phyloP scores from a whole-genome alignment of 2,329 filamentous ascomycete species.

The Akanthomyces muscarius region DNA sequence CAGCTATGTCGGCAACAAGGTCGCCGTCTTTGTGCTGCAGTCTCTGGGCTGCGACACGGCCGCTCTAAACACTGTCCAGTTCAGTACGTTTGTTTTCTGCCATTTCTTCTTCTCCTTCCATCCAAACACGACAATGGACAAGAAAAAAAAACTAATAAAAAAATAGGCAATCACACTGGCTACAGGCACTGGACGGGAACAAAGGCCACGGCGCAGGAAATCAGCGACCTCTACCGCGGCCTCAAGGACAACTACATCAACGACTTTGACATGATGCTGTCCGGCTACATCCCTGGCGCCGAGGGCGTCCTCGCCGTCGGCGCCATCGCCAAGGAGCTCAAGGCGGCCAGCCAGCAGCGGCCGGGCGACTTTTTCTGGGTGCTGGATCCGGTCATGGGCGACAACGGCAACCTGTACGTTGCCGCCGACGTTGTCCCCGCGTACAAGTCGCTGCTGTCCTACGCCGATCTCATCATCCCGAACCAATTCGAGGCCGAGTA shows the following conservation, averaged over 20 bases:
- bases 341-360: slow-evolving; percentile 55
- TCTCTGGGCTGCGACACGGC: slow-evolving; percentile 90
- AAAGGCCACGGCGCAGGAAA: slow-evolving; percentile 74
- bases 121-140: background rate
- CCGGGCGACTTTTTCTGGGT: slow-evolving; percentile 93
- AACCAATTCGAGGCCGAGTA: slow-evolving; percentile 98
- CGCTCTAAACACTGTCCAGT: slow-evolving; percentile 93
- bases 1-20: slow-evolving; percentile 96
- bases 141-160: background rate
- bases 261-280: slow-evolving; percentile 90
- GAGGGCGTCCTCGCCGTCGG: slow-evolving; percentile 81
- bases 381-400: slow-evolving; percentile 96
- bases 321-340: slow-evolving; percentile 75
- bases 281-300: slow-evolving; percentile 89
- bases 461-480: slow-evolving; percentile 88
- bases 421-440: slow-evolving; percentile 86
- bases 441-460: slow-evolving; percentile 72
- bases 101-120: background rate
- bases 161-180: slow-evolving; percentile 85
- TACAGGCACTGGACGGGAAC: slow-evolving; percentile 88
- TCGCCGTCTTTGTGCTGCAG: slow-evolving; percentile 93
- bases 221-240: slow-evolving; percentile 78
- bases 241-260: slow-evolving; percentile 79
- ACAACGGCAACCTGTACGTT: slow-evolving; percentile 89
- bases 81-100: slow-evolving; percentile 57